Evolutionary conservation across 1,284 basidiomycete species (phyloP).

Genomic region (Inonotus hispidus): DNA sequence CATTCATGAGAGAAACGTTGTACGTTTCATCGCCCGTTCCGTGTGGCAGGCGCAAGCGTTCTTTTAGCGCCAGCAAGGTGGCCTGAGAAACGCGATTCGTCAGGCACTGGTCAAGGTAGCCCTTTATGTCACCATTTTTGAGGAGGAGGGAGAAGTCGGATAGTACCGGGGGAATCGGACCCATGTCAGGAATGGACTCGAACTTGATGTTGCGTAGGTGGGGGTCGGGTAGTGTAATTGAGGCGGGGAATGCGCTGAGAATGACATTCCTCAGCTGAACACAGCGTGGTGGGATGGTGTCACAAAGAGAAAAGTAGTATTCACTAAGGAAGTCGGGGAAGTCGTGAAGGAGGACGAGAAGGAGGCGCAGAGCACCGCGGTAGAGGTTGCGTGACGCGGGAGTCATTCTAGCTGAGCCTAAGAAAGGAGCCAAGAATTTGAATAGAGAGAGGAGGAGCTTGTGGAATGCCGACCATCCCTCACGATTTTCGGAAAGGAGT

Average conservation of each 20-base stretch:
- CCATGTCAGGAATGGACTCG: constrained; percentile 80
- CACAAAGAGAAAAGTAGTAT: constrained; percentile 94
- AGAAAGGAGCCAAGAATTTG: constrained; percentile 91
- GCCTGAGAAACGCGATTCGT: constrained; percentile 60
- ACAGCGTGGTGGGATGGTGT: constrained; percentile 88
- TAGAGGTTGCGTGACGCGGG: constrained; percentile 87
- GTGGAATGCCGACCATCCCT: constrained; percentile 97
- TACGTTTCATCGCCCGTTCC: constrained; percentile 57
- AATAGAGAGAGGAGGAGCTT: constrained; percentile 89
- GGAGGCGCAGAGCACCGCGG: constrained; percentile 85
- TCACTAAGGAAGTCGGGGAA: constrained; percentile 98
- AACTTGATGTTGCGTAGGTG: constrained; percentile 68
- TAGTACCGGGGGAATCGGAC: constrained; percentile 82
- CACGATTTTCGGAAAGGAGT: constrained; percentile 76
- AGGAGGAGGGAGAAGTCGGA: constrained; percentile 86
- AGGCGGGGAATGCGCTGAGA: constrained; percentile 93
- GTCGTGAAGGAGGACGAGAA: constrained; percentile 95
- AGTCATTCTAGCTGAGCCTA: constrained; percentile 77
- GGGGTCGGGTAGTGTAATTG: constrained; percentile 84
- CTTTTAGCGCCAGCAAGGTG: constrained; percentile 79
- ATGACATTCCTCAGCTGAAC: constrained; percentile 97
- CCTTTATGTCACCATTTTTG: constrained; percentile 72
- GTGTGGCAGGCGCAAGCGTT: constrained; percentile 59
- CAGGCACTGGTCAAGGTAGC: constrained; percentile 79
- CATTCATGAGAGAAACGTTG: constrained; percentile 86